Evolutionary conservation across 2,329 filamentous ascomycete genomes (phyloP), one percentile per base, ranked within the genome.

Genomic region (Passalora sequoiae): DNA sequence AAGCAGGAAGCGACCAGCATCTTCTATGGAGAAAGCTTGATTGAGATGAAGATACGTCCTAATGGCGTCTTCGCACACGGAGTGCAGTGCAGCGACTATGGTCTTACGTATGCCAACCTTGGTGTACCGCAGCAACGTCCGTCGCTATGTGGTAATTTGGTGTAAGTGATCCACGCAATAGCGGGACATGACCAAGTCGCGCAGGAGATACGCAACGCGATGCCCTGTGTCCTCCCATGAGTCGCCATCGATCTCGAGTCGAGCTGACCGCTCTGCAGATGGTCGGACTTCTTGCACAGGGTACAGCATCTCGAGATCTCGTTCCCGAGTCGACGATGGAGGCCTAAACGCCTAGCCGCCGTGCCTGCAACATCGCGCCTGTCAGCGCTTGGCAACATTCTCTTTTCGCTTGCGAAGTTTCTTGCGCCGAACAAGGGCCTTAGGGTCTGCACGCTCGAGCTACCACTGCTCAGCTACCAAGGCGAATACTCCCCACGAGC

Each of bases 21-120:
- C 3, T 61, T 75, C 5, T 76, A 75, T 51, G 62, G 64, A 6
- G 52, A 54, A n/a, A 71, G 73, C 56, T 63, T 64, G 17, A 74
- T 75, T 61, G 62, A 70, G 38, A 70, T 72, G 1, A 69, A 75
- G 47, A 32, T 52, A 16, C 22, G 21, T 7, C 27, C 28, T 12
- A 27, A 49, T 28, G 46, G 43, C 3, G 38, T 52, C 7, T 43
- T 28, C 31, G 38, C 40, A 30, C 46, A 48, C 33, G 49, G 46
- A 21, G 27, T 28, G 12, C 28, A 24, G 20, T 46, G 37, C 13
- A 43, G 46, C 8, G 12, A 16, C 3, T 44, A 43, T 19, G 27
- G 15, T 4, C 44, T 40, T 8, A 19, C 16, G 13, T 31, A 33
- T 8, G 19, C 19, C 12, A 32, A 4, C n/a, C n/a, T n/a, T n/a